Base-by-base conservation (phyloP, 257 asterid species). In the Solanum corneliomulleri region DNA sequence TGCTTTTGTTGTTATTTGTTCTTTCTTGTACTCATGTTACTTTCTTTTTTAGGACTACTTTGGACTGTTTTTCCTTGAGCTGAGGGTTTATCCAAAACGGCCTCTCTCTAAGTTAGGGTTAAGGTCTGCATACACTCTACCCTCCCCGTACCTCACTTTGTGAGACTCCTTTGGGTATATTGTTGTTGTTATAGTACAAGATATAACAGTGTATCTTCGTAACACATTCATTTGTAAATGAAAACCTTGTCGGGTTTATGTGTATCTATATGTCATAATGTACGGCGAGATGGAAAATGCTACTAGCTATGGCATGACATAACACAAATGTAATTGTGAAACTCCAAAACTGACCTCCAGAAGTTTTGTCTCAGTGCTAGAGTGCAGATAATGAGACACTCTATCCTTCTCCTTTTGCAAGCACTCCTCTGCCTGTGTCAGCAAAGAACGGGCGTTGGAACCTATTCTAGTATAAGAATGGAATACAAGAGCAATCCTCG, bases 401-500 rank as follows among this genome's bases (percentile, higher is more conserved):
- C 93, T 88, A 58, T 93, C 96, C 89, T 88, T 93, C 86, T 93
- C 95, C 66, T 92, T 86, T 88, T 83, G 90, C 90, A 92, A 90
- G 69, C 94, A 91, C 76, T 92, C 94, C 91, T 93, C 96, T 33
- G 94, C 94, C 96, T 93, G 88, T 81, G 90, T 70, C 21, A 88
- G 37, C 80, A n/a, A 80, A 47, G 64, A 87, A 88, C 41, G 37
- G 44, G n/a, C 27, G 69, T 86, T 81, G 87, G 68, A 88, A 85
- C 76, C 14, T 60, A 39, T 47, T 66, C 37, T 14, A 33, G 82
- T 39, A 62, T 82, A 29, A 84, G 21, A 39, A 47, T 7, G 62
- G 82, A 47, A 16, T 21, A 71, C 78, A 6, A 16, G 16, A 62
- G 68, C 74, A 66, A 44, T 11, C 60, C 60, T 25, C 56, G 68